Conservation (phyloP, 257 asterid genomes). For the Ilex aquifolium region DNA sequence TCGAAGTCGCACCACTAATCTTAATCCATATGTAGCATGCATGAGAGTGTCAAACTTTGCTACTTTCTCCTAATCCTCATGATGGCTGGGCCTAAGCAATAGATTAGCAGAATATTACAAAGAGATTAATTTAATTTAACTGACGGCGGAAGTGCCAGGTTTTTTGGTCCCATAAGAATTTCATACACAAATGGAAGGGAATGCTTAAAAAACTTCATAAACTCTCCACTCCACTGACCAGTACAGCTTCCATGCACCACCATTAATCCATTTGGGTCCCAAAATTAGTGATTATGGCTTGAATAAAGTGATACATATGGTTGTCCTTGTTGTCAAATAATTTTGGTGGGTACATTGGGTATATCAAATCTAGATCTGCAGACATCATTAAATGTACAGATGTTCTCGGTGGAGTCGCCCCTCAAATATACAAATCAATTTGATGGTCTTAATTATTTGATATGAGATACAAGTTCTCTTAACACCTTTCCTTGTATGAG, state of each 20-base stretch:
- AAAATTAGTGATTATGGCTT: constrained; percentile 43
- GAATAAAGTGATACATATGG: constrained; percentile 33
- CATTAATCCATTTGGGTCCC: constrained; percentile 38
- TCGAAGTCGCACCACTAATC: too few relatives aligned
- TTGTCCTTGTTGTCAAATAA: constrained; percentile 26
- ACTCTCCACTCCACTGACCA: constrained; percentile 24
- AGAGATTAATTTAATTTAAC: constrained; percentile 25
- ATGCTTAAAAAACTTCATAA: neutral
- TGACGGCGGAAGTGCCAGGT: constrained; percentile 72
- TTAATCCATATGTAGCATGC: too few relatives aligned
- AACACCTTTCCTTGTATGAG: too few relatives aligned
- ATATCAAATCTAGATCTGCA: constrained; percentile 16
- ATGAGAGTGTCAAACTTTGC: too few relatives aligned
- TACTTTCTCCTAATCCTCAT: constrained; percentile 9
- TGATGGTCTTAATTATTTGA: too few relatives aligned
- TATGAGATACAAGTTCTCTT: too few relatives aligned
- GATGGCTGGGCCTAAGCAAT: constrained; percentile 31
- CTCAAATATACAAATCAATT: too few relatives aligned
- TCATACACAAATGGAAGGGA: constrained; percentile 18
- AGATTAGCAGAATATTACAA: constrained; percentile 20
- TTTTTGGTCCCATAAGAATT: constrained; percentile 40
- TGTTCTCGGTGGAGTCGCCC: too few relatives aligned
- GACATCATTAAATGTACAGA: too few relatives aligned
- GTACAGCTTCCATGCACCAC: constrained; percentile 39
- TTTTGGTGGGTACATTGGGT: constrained; percentile 32